A percentile compares a stretch with the other conserved stretches of the same genome.
Evolutionary conservation across 306 rosid species (phyloP).

Genomic region (Citrullus amarus): DNA sequence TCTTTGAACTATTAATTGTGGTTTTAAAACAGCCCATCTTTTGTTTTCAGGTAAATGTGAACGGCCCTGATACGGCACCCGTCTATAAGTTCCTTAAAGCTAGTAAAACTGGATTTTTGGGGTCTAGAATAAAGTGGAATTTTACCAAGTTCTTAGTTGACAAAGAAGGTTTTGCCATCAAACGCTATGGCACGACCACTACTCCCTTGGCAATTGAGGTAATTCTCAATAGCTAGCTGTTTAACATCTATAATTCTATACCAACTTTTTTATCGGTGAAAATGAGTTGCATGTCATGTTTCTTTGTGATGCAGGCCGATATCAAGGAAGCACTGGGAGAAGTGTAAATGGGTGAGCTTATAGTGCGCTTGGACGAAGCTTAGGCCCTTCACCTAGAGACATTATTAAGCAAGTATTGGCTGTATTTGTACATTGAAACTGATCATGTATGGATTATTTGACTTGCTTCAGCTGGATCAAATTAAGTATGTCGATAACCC

Average conservation of each 20-base stretch:
- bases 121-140: constrained; percentile 83
- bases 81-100: constrained; percentile 66
- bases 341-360: constrained; percentile 20
- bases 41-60: constrained; percentile 47
- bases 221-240: constrained; percentile 5
- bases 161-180: constrained; percentile 52
- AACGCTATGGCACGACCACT: constrained; percentile 63
- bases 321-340: constrained; percentile 75
- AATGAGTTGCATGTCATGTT: neutral
- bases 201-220: constrained; percentile 62
- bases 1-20: neutral
- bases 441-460: neutral
- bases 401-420: neutral
- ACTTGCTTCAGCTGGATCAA: no score
- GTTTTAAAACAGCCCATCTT: neutral
- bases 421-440: neutral
- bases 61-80: constrained; percentile 60
- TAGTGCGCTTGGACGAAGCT: neutral
- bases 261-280: neutral
- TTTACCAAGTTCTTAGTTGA: constrained; percentile 79
- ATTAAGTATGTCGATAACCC: no score
- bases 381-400: neutral
- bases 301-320: constrained; percentile 30
- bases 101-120: constrained; percentile 48
- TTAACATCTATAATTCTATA: neutral